Base-by-base conservation (phyloP, 306 rosid genomes). In the Trichosanthes cucumerina region DNA sequence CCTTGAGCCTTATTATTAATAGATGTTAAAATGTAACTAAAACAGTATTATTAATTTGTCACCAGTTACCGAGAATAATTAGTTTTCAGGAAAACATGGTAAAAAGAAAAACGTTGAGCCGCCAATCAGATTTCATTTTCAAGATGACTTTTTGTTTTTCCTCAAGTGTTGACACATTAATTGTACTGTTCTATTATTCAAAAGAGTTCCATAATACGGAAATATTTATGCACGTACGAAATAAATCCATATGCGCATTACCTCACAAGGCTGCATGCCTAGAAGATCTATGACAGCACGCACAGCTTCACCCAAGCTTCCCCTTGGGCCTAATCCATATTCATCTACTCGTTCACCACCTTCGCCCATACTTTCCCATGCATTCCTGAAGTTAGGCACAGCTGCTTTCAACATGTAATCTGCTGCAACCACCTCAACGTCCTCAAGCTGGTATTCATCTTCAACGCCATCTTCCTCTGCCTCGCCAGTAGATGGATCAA, bases 191-290 rank as follows among this genome's bases (percentile, higher is more conserved):
- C 64, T 26, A 76, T 36, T 23, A 54, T 43, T 47, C 43, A 23
- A 33, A 58, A n/a, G 72, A 5, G 18, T 62, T 60, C n/a, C 50
- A 54, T 33, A 34, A 76, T 6, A 57, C 38, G 69, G 33, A 56
- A 72, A 47, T 46, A 7, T 14, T 47, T 4, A 28, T 46, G 77
- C 59, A 49, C 26, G 43, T 70, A 70, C 7, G 43, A 72, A 47
- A 26, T 47, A 46, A 63, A 13, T 49, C 34, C n/a, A 63, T 19
- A 46, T 47, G 82, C 80, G 76, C 82, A 80, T 90, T 90, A 95
- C 99, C 96, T 92, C 99, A 76, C 99, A 95, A 31, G 99, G 97
- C 82, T 95, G 97, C 99, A 95, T 68, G 84, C 99, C 99, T n/a
- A 95, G 92, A 85, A 95, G 97, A 80, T 82, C 86, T 80, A 88